Percentiles rank a stretch among this genome's conserved stretches.
phyloP scores from a whole-genome alignment of 208 protist species.

The Herpetomonas samuelpessoai region DNA sequence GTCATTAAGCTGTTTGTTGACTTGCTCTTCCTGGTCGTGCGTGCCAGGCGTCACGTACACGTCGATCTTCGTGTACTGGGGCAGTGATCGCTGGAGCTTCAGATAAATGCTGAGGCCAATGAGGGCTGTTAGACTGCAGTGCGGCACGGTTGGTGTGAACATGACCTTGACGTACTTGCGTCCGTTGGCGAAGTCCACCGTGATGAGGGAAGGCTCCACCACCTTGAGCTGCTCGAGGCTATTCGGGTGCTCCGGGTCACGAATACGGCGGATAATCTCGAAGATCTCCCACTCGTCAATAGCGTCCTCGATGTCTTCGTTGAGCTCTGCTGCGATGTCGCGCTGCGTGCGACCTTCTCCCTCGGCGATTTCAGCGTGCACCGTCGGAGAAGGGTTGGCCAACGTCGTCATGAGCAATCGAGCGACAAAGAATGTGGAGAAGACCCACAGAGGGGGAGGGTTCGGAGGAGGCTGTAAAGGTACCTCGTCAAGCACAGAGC shows the following conservation, averaged over 20 bases:
- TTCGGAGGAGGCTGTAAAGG: too few species aligned
- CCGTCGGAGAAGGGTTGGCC: conserved; percentile 65
- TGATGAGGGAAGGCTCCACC: conserved; percentile 87
- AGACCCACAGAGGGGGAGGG: too few species aligned
- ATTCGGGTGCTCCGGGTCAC: conserved; percentile 98
- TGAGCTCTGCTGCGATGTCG: conserved; percentile 45
- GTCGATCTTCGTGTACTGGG: conserved; percentile 94
- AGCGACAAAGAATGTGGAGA: too few species aligned
- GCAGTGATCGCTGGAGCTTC: conserved; percentile 94
- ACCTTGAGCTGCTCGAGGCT: conserved; percentile 98
- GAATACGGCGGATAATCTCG: conserved; percentile 95
- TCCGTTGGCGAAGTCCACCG: conserved; percentile 72
- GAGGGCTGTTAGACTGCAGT: conserved; percentile 98
- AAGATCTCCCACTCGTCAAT: conserved; percentile 95
- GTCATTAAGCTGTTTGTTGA: conserved; percentile 99
- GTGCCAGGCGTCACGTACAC: conserved; percentile 91
- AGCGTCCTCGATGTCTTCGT: conserved; percentile 63
- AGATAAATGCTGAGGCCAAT: conserved; percentile 98
- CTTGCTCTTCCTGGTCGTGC: conserved; percentile 93
- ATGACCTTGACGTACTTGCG: conserved; percentile 71
- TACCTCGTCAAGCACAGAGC: too few species aligned
- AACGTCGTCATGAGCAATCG: conserved; percentile 29
- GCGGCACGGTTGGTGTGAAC: conserved; percentile 98
- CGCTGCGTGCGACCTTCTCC: conserved; percentile 22
- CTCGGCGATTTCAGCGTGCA: conserved; percentile 31